Evolutionary conservation across 2,329 filamentous ascomycete genomes (phyloP).

Genomic region (Penicillium sp.): DNA sequence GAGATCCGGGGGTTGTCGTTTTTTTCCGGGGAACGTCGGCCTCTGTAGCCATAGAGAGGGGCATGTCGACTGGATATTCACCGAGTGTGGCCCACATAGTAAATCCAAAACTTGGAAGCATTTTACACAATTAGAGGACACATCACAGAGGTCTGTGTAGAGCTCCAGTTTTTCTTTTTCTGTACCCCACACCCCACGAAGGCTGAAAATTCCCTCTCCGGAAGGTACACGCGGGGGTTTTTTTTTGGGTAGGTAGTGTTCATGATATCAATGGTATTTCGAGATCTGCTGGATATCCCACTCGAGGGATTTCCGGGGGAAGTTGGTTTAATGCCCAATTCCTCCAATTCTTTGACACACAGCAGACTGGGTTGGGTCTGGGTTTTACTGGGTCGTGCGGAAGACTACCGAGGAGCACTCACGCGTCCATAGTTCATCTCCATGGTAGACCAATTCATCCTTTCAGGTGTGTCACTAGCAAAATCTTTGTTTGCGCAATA

Average conservation of each 20-base stretch:
- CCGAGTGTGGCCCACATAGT: conserved; percentile 16
- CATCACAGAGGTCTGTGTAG: background rate
- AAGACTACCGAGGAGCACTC: no score
- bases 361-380: no score
- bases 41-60: conserved; percentile 11
- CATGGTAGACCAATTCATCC: no score
- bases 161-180: background rate
- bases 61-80: conserved; percentile 5
- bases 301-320: no score
- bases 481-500: no score
- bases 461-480: no score
- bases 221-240: conserved; percentile 25
- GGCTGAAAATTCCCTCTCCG: conserved; percentile 16
- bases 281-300: no score
- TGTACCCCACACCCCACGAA: conserved; percentile 13
- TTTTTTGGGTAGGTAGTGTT: background rate
- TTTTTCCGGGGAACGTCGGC: conserved; percentile 19
- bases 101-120: conserved; percentile 3
- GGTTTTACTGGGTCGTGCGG: no score
- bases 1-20: conserved; percentile 11
- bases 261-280: conserved; percentile 11
- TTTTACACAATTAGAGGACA: conserved; percentile 4
- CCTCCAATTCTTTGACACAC: no score
- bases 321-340: no score
- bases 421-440: no score